Evolutionary conservation across 2,329 filamentous ascomycete genomes (phyloP).

Genomic region (Verticillium nonalfalfae): DNA sequence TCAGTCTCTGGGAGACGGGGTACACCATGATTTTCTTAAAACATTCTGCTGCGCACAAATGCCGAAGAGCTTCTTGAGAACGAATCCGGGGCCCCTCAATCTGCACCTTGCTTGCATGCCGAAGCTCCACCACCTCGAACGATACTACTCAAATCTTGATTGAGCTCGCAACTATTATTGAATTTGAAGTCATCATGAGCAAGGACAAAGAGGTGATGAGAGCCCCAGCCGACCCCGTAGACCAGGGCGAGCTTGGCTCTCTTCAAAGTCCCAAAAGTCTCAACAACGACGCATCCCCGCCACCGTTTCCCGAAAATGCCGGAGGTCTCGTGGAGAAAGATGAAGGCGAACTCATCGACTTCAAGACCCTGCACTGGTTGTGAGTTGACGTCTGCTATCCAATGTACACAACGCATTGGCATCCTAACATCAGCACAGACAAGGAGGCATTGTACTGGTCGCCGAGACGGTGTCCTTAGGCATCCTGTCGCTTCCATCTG

Average conservation of each 20-base stretch:
- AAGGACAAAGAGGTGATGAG: neutral
- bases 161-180: neutral
- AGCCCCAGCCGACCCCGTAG: neutral
- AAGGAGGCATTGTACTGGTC: slow-evolving; percentile 34
- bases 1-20: slow-evolving; percentile 1
- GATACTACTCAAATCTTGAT: neutral
- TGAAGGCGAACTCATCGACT: neutral
- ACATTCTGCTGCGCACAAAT: neutral
- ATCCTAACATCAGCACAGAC: slow-evolving; percentile 17
- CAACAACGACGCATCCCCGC: neutral
- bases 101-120: slow-evolving; percentile 1
- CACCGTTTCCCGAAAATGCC: neutral
- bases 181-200: neutral
- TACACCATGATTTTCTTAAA: slow-evolving; percentile 1
- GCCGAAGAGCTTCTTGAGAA: slow-evolving; percentile 2
- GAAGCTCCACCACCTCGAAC: slow-evolving; percentile 9
- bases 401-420: too few species aligned
- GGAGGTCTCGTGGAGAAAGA: neutral
- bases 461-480: slow-evolving; percentile 37
- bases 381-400: neutral
- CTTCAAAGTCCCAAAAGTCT: neutral
- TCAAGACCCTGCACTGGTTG: neutral
- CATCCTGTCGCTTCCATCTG: slow-evolving; percentile 67
- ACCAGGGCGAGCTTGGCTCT: neutral
- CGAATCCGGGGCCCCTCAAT: slow-evolving; percentile 11